Conservation (phyloP, 2,329 filamentous ascomycete genomes). For the Apiospora malaysiana region DNA sequence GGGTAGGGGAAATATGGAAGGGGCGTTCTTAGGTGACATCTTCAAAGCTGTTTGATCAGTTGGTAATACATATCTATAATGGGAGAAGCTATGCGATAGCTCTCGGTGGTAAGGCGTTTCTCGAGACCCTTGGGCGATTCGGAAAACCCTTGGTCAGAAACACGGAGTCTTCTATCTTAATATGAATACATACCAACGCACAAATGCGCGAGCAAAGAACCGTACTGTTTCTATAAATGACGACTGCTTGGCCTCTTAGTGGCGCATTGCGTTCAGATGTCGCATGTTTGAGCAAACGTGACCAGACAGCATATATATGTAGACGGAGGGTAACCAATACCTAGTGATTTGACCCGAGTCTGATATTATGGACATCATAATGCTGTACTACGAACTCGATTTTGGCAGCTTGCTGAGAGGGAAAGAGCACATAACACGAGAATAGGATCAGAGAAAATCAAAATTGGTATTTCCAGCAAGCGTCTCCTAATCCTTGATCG, state of each 20-base stretch:
- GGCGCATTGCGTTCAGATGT: background rate
- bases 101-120: background rate
- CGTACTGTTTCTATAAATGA: background rate
- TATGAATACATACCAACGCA: background rate
- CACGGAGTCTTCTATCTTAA: background rate
- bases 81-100: background rate
- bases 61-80: background rate
- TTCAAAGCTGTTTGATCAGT: background rate
- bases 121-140: background rate
- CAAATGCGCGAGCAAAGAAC: background rate
- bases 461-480: background rate
- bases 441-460: background rate
- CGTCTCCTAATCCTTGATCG: background rate
- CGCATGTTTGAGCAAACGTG: background rate
- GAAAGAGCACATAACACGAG: background rate
- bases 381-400: background rate
- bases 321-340: too few species aligned
- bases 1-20: background rate
- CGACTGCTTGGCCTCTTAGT: background rate
- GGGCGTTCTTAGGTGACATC: background rate
- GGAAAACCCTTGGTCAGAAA: background rate
- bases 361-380: background rate
- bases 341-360: too few species aligned
- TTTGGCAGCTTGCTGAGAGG: background rate
- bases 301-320: background rate